Percentiles rank a stretch among this genome's conserved stretches.
These are phyloP conservation scores for Trichosporon sp. DNA, from an alignment of 1,284 basidiomycete species.

Conservation along the genomic window DNA sequence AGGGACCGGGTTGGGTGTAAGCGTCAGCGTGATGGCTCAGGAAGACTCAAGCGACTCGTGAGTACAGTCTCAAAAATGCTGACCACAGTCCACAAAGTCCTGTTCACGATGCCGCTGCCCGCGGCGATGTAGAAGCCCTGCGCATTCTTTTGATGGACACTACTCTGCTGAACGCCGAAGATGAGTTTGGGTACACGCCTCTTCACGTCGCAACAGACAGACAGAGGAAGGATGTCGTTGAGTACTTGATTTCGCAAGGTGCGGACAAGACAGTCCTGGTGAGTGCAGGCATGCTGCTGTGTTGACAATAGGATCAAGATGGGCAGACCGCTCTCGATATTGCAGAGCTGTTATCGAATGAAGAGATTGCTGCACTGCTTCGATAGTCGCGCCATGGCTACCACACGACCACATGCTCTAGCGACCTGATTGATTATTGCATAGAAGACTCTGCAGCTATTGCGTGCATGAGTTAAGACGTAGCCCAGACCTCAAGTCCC, in stretches of 20 bases:
- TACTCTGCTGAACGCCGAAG: constrained; percentile 52
- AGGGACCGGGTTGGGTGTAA: constrained; percentile 49
- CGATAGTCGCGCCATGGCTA: background rate
- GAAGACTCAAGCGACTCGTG: constrained; percentile 25
- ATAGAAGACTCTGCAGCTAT: too few relatives aligned
- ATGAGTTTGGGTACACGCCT: constrained; percentile 74
- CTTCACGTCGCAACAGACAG: constrained; percentile 80
- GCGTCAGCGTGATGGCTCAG: constrained; percentile 60
- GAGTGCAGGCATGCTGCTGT: background rate
- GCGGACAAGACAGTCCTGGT: constrained; percentile 64
- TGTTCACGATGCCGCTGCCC: constrained; percentile 64
- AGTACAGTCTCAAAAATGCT: constrained; percentile 1
- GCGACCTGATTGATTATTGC: background rate
- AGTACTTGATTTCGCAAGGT: constrained; percentile 61
- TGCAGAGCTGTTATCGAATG: constrained; percentile 15
- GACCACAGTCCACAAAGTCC: background rate
- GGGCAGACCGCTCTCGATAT: constrained; percentile 37
- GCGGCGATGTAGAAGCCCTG: constrained; percentile 56
- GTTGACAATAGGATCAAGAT: constrained; percentile 35
- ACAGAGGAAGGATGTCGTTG: constrained; percentile 60
- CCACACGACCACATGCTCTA: background rate
- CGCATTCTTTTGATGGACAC: constrained; percentile 54
- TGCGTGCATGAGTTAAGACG: constrained; percentile 5
- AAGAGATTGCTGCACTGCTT: background rate
- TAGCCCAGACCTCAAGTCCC: constrained; percentile 75